Evolutionary conservation across 371 early-diverging fungal genomes (phyloP), one percentile per base, ranked within the genome.

Genomic region (Actinomortierella ambigua): DNA sequence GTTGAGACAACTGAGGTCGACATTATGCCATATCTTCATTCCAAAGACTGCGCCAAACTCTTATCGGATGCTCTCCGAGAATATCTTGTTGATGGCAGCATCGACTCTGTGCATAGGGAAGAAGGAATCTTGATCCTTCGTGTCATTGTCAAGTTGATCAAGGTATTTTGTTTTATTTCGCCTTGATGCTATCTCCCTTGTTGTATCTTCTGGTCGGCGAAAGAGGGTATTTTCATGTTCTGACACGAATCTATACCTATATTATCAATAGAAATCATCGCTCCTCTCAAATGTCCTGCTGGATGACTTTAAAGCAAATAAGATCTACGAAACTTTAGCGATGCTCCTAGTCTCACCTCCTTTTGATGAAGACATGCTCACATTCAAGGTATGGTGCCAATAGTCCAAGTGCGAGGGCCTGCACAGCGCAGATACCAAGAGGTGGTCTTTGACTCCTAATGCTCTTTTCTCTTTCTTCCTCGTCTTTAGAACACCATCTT

Each of bases 361-460:
- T 0, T 76, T 77, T 24, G 77, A 81, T 23, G 69, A 68, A 18
- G 65, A 75, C 26, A 63, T 65, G 54, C 50, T 68, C 9, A 57
- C 64, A 13, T 63, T 77, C 52, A 85, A 83, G 75, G 82, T 80
- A 60, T 17, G 51, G n/a, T n/a, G n/a, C n/a, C n/a, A n/a, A n/a
- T n/a, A n/a, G n/a, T n/a, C n/a, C n/a, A n/a, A n/a, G n/a, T n/a
- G n/a, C n/a, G n/a, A n/a, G n/a, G n/a, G n/a, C n/a, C n/a, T n/a
- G n/a, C n/a, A n/a, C n/a, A n/a, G n/a, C n/a, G n/a, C n/a, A n/a
- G n/a, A n/a, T n/a, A n/a, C n/a, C n/a, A n/a, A n/a, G n/a, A n/a
- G n/a, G n/a, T n/a, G n/a, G n/a, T n/a, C n/a, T n/a, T n/a, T n/a
- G n/a, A n/a, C n/a, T n/a, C n/a, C n/a, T n/a, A n/a, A n/a, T n/a